Evolutionary conservation across 108 stramenopile genomes (phyloP), one percentile per base, ranked within the genome.

Genomic region (Conticribra weissflogii): DNA sequence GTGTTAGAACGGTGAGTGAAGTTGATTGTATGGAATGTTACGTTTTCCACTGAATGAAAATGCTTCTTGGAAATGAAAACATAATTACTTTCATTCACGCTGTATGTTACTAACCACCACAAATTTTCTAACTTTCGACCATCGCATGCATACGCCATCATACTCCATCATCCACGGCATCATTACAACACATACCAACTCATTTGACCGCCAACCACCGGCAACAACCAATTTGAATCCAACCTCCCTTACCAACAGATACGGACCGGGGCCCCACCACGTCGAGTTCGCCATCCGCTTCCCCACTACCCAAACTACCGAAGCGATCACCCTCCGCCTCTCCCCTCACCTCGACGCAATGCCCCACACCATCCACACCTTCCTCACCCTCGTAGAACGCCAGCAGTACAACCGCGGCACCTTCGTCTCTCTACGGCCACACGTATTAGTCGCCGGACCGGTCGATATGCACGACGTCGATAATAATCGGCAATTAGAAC

Each of bases 401-500:
- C 67, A 80, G 19, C 17, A 87, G 0, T 92, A 88, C 85, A 78
- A 59, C 0, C 54, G 55, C 9, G 75, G 67, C 7, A 68, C 75
- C 16, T 57, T 76, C 23, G 12, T 76, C 9, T 24, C 63, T 7
- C 53, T 47, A 2, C 49, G 54, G 27, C 45, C 34, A 0, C 75
- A 76, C 60, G 67, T 76, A 21, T 45, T 76, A 23, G 66, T 63
- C 3, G 67, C 27, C 2, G 75, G 62, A 16, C 75, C 67, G 0
- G 23, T 36, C 9, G 75, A 76, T 57, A 31, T 18, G 7, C 32
- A 56, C 41, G 52, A 76, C 46, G 14, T 1, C 5, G 61, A 76
- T 27, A 76, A 76, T 23, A 57, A 76, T 58, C 29, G 50, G 7
- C 22, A 22, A 15, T 48, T 76, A 44, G 44, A 53, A 32, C 54